Conservation (phyloP, 805 yeast species). For the Spathaspora girioi region DNA sequence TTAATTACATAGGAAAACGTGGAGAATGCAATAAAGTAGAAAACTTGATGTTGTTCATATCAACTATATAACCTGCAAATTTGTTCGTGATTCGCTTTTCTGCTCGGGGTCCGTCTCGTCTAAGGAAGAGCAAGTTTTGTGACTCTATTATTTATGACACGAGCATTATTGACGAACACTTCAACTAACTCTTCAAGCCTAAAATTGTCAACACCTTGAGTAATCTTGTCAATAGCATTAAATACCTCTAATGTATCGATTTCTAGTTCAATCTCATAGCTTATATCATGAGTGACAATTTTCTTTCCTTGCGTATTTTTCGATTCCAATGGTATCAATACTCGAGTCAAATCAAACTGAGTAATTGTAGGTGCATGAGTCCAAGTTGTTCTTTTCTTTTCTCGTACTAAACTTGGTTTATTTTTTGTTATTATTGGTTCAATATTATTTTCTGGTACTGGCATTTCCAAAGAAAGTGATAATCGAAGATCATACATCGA, state of each 20-base stretch:
- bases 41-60: no score
- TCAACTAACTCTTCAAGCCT: conserved; percentile 45
- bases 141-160: conserved; percentile 41
- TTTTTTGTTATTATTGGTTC: conserved; percentile 47
- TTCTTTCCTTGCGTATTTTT: conserved; percentile 36
- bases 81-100: no score
- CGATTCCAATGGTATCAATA: conserved; percentile 34
- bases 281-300: conserved; percentile 31
- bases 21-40: background rate
- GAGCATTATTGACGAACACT: conserved; percentile 40
- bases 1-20: no score
- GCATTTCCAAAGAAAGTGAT: conserved; percentile 74
- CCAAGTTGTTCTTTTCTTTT: conserved; percentile 70
- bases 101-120: background rate
- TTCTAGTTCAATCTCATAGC: conserved; percentile 39
- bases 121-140: conserved; percentile 30
- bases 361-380: conserved; percentile 73
- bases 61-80: background rate
- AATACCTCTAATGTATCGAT: conserved; percentile 37
- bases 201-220: conserved; percentile 33
- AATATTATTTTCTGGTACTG: conserved; percentile 57
- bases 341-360: conserved; percentile 68
- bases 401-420: conserved; percentile 55
- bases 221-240: conserved; percentile 38
- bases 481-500: conserved; percentile 73